Evolutionary conservation across 106 monocot species (phyloP).

Genomic region (Amphibolis antarctica): DNA sequence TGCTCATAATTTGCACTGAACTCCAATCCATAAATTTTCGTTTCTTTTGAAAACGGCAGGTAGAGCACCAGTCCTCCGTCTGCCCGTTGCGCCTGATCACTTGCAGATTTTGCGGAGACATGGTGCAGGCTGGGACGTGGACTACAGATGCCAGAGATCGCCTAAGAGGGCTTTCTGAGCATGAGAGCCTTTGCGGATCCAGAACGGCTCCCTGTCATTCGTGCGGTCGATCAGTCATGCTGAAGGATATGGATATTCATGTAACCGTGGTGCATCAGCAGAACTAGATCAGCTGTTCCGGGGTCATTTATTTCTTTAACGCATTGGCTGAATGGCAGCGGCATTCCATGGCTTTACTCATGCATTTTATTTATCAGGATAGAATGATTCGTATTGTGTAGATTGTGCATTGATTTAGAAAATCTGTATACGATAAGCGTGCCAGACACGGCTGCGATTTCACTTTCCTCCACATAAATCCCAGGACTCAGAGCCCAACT

Average conservation of each 20-base stretch:
- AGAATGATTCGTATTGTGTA: not conserved
- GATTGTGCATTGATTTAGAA: not conserved
- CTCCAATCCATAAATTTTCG: too few species aligned
- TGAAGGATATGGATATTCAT: slow-evolving; percentile 95
- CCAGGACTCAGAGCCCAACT: too few species aligned
- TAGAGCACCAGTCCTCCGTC: slow-evolving; percentile 48
- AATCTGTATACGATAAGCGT: too few species aligned
- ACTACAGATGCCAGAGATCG: slow-evolving; percentile 59
- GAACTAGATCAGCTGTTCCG: not conserved
- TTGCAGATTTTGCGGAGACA: slow-evolving; percentile 87
- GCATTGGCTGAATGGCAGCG: not conserved
- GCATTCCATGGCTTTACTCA: not conserved
- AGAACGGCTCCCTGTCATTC: slow-evolving; percentile 92
- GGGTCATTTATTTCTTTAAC: not conserved
- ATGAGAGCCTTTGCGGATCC: slow-evolving; percentile 85
- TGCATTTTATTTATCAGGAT: not conserved
- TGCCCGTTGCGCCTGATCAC: slow-evolving; percentile 74
- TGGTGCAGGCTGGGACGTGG: slow-evolving; percentile 59
- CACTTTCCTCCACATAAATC: too few species aligned
- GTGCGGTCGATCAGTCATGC: slow-evolving; percentile 83
- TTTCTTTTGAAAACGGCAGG: slow-evolving; percentile 24
- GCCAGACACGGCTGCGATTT: too few species aligned
- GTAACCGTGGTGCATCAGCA: slow-evolving; percentile 68
- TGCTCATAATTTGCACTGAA: too few species aligned
- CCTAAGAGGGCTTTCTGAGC: slow-evolving; percentile 62